Evolutionary conservation across 169 alveolate genomes (phyloP), one percentile per base, ranked within the genome.

Genomic region (Eimeria tenella): DNA sequence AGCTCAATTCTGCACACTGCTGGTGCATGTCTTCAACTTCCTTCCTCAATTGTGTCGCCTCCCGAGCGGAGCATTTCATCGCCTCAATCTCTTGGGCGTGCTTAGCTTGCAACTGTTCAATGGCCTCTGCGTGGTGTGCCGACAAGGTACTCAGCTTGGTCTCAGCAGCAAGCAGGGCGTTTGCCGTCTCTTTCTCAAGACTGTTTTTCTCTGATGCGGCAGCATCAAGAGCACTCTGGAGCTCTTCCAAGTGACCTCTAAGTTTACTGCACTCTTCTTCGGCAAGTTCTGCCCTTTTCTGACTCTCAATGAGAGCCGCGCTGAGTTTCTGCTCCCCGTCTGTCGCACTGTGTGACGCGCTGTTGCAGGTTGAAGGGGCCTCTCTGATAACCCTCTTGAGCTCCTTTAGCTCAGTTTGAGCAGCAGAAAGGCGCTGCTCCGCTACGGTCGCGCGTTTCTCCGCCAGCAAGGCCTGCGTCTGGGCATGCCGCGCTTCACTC

Each of bases 401-500:
- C 53, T 23, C 31, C 79, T 62, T 25, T 17, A 84, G 92, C 70
- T 62, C 81, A 19, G 68, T n/a, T 62, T n/a, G 53, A 8, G 75
- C 55, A n/a, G 50, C 79, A 15, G 63, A 58, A 10, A 84, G 70
- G 5, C 25, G 65, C 81, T 49, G 65, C 56, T 60, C 92, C 19
- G 92, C 92, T 4, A 49, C 79, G 31, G 19, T 62, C 7, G 92
- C 92, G 65, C 92, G 79, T 49, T 62, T 50, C 92, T 84, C 92
- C 63, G 92, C 92, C 60, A 62, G 81, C 21, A 49, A 42, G 19
- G 79, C 92, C 4, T 49, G 19, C n/a, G 65, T 25, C 63, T 84
- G 92, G 81, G 92, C 79, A 15, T 84, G 92, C 23, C 92, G 60
- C n/a, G 52, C 92, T 62, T 84, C 92, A 49, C 82, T 84, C 31